Evolutionary conservation across 495 filamentous ascomycete genomes (phyloP).

Genomic region (Aspergillus haitiensis): DNA sequence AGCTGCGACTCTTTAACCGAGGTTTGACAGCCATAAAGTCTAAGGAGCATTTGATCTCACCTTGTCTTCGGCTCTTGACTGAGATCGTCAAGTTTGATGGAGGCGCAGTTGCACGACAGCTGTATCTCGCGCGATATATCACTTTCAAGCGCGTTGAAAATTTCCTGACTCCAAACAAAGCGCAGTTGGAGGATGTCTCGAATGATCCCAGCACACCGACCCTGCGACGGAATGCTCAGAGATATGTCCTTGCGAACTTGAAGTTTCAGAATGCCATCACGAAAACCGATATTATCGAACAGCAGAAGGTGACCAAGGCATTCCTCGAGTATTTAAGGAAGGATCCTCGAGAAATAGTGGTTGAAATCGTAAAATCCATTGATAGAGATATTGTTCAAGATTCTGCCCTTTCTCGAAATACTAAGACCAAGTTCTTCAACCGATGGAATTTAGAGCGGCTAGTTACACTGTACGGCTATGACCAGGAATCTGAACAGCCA

Average conservation of each 20-base stretch:
- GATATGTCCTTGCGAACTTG: constrained; percentile 71
- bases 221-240: constrained; percentile 71
- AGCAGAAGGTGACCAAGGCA: constrained; percentile 66
- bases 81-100: constrained; percentile 81
- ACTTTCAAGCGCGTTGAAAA: constrained; percentile 70
- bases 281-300: constrained; percentile 73
- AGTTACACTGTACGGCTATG: constrained; percentile 69
- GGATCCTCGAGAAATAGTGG: constrained; percentile 67
- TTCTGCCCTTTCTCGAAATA: constrained; percentile 61
- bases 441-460: constrained; percentile 68
- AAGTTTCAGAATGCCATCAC: constrained; percentile 66
- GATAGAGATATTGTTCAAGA: constrained; percentile 69
- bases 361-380: constrained; percentile 65
- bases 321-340: constrained; percentile 69
- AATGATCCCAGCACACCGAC: constrained; percentile 63
- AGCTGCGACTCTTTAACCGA: constrained; percentile 68
- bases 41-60: constrained; percentile 83
- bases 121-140: constrained; percentile 67
- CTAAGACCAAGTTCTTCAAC: constrained; percentile 72
- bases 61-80: constrained; percentile 74
- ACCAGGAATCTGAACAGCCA: constrained; percentile 40
- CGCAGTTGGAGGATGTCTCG: constrained; percentile 48
- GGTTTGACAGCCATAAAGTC: constrained; percentile 69
- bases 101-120: constrained; percentile 65
- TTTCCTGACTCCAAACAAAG: constrained; percentile 48